A percentile compares a stretch with the other conserved stretches of the same genome.
Conservation (phyloP, 768 basidiomycete genomes). For the Suillus ampliporus region DNA sequence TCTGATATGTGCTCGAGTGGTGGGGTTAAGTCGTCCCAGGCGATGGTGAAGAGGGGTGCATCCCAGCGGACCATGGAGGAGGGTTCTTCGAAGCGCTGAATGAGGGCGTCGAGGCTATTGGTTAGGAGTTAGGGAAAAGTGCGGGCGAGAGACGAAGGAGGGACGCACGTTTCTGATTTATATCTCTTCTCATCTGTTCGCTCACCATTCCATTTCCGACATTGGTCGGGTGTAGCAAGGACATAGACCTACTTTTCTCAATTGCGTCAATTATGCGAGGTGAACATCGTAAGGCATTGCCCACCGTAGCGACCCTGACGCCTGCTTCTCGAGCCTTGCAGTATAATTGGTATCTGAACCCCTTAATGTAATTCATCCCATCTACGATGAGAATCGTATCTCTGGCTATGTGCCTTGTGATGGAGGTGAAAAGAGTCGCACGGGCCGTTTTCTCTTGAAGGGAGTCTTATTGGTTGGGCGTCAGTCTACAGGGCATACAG, state of each 20-base stretch:
- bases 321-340: slow-evolving; percentile 92
- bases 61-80: slow-evolving; percentile 99
- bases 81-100: slow-evolving; percentile 93
- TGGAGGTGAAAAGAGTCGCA: slow-evolving; percentile 79
- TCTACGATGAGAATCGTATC: slow-evolving; percentile 90
- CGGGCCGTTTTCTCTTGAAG: slow-evolving; percentile 89
- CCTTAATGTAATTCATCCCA: slow-evolving; percentile 96
- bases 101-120: slow-evolving; percentile 55
- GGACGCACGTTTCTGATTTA: slow-evolving; percentile 66
- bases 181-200: slow-evolving; percentile 60
- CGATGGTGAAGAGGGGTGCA: slow-evolving; percentile 87
- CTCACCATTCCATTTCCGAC: slow-evolving; percentile 73
- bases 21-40: slow-evolving; percentile 71
- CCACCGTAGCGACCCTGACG: slow-evolving; percentile 85
- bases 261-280: neutral
- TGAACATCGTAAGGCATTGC: slow-evolving; percentile 33
- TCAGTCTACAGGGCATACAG: slow-evolving; percentile 6
- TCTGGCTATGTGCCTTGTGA: slow-evolving; percentile 72
- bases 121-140: neutral
- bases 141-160: neutral
- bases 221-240: slow-evolving; percentile 71
- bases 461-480: slow-evolving; percentile 55
- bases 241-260: slow-evolving; percentile 65
- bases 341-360: slow-evolving; percentile 97
- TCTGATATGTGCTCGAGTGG: slow-evolving; percentile 80